Conservation (phyloP, 2,329 filamentous ascomycete species). For the Aspergillus uvarum region DNA sequence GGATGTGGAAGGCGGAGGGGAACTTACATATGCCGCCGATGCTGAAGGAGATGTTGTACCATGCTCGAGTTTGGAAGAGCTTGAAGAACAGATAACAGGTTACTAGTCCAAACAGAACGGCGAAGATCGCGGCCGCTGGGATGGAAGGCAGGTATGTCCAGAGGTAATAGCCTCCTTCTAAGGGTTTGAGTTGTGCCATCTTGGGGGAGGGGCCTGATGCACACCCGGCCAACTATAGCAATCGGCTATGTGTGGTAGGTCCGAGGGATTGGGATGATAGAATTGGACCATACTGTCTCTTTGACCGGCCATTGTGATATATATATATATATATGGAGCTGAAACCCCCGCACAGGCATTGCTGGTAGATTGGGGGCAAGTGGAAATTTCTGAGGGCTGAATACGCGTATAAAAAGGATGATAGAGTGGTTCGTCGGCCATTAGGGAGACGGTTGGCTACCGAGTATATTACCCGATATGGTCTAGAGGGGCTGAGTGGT, state of each 20-base stretch:
- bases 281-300: background rate
- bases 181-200: conserved; percentile 23
- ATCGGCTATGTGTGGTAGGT: background rate
- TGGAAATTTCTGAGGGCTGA: background rate
- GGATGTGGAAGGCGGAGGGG: background rate
- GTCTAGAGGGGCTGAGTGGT: conserved; percentile 4
- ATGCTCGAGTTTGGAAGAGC: conserved; percentile 25
- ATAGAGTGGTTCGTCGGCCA: background rate
- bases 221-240: no score
- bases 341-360: background rate
- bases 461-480: background rate
- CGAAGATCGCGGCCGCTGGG: conserved; percentile 24
- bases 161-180: conserved; percentile 21
- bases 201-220: background rate
- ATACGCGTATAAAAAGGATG: conserved; percentile 17
- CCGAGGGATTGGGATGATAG: background rate
- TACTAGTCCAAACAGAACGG: conserved; percentile 27
- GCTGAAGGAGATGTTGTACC: conserved; percentile 35
- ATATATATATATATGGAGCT: background rate
- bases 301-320: background rate
- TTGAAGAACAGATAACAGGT: conserved; percentile 31
- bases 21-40: conserved; percentile 40
- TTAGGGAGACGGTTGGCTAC: background rate
- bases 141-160: conserved; percentile 32
- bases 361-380: background rate